phyloP scores from a whole-genome alignment of 345 rosid genomes.

The Turritis glabra region DNA sequence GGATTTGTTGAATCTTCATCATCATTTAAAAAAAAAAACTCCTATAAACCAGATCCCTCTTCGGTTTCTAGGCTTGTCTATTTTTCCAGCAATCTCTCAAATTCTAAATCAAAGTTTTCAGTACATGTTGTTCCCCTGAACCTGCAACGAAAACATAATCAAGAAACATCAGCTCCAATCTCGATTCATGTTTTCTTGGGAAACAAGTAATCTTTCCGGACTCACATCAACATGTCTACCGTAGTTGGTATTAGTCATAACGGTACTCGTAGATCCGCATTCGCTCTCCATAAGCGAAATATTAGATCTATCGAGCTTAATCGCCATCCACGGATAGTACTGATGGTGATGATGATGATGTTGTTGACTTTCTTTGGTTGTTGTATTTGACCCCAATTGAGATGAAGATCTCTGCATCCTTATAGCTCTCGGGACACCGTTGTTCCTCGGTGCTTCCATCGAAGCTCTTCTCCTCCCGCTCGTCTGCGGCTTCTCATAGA shows the following conservation, averaged over 20 bases:
- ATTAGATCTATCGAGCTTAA: conserved; percentile 75
- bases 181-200: background rate
- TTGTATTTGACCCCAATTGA: conserved; percentile 53
- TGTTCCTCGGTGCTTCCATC: conserved; percentile 58
- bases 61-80: conserved; percentile 13
- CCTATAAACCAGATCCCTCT: background rate
- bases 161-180: background rate
- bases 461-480: conserved; percentile 62
- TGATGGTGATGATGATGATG: conserved; percentile 43
- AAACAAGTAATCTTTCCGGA: conserved; percentile 23
- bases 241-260: conserved; percentile 64
- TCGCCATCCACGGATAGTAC: conserved; percentile 69
- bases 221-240: conserved; percentile 66
- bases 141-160: conserved; percentile 17
- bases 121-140: conserved; percentile 30
- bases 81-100: background rate
- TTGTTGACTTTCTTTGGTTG: conserved; percentile 28
- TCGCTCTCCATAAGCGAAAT: conserved; percentile 78
- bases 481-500: conserved; percentile 62
- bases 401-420: conserved; percentile 95
- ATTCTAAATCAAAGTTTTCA: conserved; percentile 19
- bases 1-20: background rate
- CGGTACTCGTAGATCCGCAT: conserved; percentile 81
- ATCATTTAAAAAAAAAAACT: too few relatives aligned
- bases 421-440: conserved; percentile 62